Evolutionary conservation across 2,329 filamentous ascomycete species (phyloP).

Genomic region (Reticulascus tulasneorum): DNA sequence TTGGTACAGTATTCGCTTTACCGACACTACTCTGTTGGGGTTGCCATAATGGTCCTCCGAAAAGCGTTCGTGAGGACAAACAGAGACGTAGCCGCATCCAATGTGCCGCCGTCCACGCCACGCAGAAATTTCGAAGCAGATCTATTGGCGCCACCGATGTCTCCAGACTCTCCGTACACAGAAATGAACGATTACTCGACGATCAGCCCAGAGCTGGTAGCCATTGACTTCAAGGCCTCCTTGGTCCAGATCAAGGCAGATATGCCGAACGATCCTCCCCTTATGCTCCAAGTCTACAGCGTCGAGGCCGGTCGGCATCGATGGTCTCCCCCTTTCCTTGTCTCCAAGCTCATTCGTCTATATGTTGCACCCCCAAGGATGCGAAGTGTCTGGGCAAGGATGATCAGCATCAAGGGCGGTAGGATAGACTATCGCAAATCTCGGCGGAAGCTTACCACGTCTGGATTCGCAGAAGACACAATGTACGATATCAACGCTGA

Average conservation of each 20-base stretch:
- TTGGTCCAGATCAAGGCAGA: conserved; percentile 84
- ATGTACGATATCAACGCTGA: conserved; percentile 82
- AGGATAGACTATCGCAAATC: conserved; percentile 77
- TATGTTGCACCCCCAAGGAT: conserved; percentile 86
- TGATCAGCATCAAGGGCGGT: conserved; percentile 78
- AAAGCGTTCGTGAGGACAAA: conserved; percentile 61
- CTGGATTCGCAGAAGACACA: conserved; percentile 64
- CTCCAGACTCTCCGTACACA: conserved; percentile 25
- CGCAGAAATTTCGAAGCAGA: conserved; percentile 21
- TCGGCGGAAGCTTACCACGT: conserved; percentile 60
- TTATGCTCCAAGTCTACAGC: conserved; percentile 86
- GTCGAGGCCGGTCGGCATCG: conserved; percentile 80
- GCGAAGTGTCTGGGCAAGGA: conserved; percentile 76
- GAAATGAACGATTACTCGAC: conserved; percentile 29
- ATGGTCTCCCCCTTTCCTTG: conserved; percentile 80
- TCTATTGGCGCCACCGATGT: conserved; percentile 34
- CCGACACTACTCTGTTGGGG: conserved; percentile 82
- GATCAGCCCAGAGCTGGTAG: conserved; percentile 61
- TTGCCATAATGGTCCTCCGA: conserved; percentile 72
- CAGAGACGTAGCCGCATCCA: conserved; percentile 27
- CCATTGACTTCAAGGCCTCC: conserved; percentile 75
- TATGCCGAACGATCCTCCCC: conserved; percentile 81
- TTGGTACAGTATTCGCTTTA: conserved; percentile 89
- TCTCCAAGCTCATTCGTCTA: conserved; percentile 73
- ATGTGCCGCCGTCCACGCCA: conserved; percentile 18